Evolutionary conservation across 2,329 filamentous ascomycete species (phyloP).

Genomic region (Talaromyces sp.): DNA sequence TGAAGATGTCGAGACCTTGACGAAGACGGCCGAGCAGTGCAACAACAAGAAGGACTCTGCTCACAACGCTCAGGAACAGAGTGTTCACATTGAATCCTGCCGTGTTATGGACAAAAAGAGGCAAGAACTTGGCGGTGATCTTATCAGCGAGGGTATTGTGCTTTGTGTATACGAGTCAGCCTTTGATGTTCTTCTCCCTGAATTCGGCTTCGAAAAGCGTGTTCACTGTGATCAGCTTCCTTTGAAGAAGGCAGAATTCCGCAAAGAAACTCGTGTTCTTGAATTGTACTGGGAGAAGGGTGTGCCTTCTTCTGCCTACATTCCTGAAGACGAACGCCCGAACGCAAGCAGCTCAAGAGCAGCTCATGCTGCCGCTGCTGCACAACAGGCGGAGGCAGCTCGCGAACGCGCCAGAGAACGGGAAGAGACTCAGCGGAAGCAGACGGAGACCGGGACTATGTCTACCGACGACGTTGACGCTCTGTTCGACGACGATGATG

Average conservation of each 20-base stretch:
- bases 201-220: slow-evolving; percentile 98
- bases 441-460: slow-evolving; percentile 91
- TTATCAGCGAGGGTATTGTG: slow-evolving; percentile 93
- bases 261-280: slow-evolving; percentile 89
- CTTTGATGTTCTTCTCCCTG: slow-evolving; percentile 95
- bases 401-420: slow-evolving; percentile 78
- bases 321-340: slow-evolving; percentile 93
- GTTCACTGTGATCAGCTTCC: slow-evolving; percentile 98
- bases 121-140: slow-evolving; percentile 79
- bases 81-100: slow-evolving; percentile 96
- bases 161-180: slow-evolving; percentile 97
- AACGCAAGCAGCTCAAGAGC: slow-evolving; percentile 74
- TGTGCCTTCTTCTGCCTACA: slow-evolving; percentile 89
- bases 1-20: slow-evolving; percentile 81
- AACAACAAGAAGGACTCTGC: slow-evolving; percentile 99
- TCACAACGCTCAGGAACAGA: slow-evolving; percentile 96
- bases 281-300: slow-evolving; percentile 99
- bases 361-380: slow-evolving; percentile 62
- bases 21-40: slow-evolving; percentile 90
- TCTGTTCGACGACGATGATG: slow-evolving; percentile 91
- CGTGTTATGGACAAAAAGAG: slow-evolving; percentile 90
- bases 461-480: slow-evolving; percentile 90
- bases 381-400: slow-evolving; percentile 71
- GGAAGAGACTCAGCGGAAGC: slow-evolving; percentile 85
- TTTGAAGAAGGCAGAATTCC: slow-evolving; percentile 96